Percentiles rank a stretch among this genome's conserved stretches.
phyloP scores from a whole-genome alignment of 805 yeast genomes.

The Candida nanaspora region DNA sequence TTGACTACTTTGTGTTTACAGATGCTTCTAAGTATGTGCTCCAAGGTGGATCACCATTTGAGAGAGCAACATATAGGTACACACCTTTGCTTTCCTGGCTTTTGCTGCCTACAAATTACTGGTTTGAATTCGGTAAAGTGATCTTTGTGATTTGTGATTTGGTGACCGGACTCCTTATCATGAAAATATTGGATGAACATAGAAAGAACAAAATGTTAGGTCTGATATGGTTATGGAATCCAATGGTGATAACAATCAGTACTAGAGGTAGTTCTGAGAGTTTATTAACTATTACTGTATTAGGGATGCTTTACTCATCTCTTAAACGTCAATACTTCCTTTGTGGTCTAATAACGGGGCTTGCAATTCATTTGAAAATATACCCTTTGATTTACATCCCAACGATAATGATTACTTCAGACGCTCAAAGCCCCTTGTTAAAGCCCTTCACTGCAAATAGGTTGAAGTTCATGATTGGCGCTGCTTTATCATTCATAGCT shows the following conservation, averaged over 20 bases:
- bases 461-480: constrained; percentile 31
- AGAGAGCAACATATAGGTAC: constrained; percentile 84
- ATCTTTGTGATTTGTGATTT: constrained; percentile 74
- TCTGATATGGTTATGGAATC: constrained; percentile 78
- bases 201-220: constrained; percentile 13
- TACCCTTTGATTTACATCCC: constrained; percentile 90
- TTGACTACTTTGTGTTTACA: constrained; percentile 88
- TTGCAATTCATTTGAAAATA: constrained; percentile 82
- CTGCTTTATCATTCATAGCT: constrained; percentile 34
- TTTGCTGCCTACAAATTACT: constrained; percentile 56
- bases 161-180: constrained; percentile 63
- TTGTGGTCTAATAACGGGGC: constrained; percentile 53
- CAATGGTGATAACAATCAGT: constrained; percentile 89
- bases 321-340: constrained; percentile 23
- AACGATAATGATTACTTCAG: constrained; percentile 41
- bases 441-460: constrained; percentile 36
- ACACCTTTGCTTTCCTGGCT: constrained; percentile 89
- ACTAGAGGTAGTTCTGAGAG: constrained; percentile 95
- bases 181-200: constrained; percentile 26
- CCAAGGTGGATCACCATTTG: constrained; percentile 59
- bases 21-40: constrained; percentile 79
- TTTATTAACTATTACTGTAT: constrained; percentile 68
- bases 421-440: constrained; percentile 22
- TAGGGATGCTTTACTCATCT: constrained; percentile 48
- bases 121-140: constrained; percentile 70